Percentiles rank a stretch among this genome's conserved stretches.
phyloP scores from a whole-genome alignment of 2,329 filamentous ascomycete species.

The Venturia nashicola region DNA sequence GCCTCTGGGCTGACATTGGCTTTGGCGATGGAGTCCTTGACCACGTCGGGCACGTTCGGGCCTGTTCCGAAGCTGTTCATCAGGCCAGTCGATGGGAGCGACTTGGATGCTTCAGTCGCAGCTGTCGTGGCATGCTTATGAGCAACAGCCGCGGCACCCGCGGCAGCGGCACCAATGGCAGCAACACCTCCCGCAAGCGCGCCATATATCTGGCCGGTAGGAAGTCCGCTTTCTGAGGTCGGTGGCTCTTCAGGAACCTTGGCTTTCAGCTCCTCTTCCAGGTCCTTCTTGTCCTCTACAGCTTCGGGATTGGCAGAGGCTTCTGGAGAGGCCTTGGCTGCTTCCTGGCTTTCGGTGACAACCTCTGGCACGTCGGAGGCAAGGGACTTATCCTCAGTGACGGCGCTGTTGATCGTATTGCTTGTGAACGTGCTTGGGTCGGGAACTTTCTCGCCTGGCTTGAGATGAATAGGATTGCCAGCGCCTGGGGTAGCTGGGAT shows the following conservation, averaged over 20 bases:
- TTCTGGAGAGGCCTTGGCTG: conserved; percentile 52
- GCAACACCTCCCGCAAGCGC: conserved; percentile 33
- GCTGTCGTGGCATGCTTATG: conserved; percentile 23
- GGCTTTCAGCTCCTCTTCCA: conserved; percentile 58
- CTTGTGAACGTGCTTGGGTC: conserved; percentile 47
- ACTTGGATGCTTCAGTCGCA: conserved; percentile 1
- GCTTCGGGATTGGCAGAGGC: conserved; percentile 53
- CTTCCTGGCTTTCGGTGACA: conserved; percentile 60
- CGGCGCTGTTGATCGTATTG: conserved; percentile 38
- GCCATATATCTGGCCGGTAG: conserved; percentile 29
- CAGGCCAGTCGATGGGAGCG: background rate
- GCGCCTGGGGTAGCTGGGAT: conserved; percentile 44
- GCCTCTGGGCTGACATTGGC: conserved; percentile 44
- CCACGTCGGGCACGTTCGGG: conserved; percentile 24
- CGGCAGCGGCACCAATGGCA: conserved; percentile 26
- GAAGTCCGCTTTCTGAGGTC: conserved; percentile 26
- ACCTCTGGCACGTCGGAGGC: conserved; percentile 36
- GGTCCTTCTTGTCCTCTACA: conserved; percentile 56
- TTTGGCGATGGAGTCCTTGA: conserved; percentile 31
- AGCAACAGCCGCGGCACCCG: conserved; percentile 24
- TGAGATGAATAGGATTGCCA: conserved; percentile 70
- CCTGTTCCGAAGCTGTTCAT: background rate
- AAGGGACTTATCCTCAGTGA: background rate
- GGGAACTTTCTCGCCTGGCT: conserved; percentile 72
- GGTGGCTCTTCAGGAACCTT: conserved; percentile 50